phyloP scores from a whole-genome alignment of 2,329 filamentous ascomycete genomes.

The Pyricularia pennisetigena region DNA sequence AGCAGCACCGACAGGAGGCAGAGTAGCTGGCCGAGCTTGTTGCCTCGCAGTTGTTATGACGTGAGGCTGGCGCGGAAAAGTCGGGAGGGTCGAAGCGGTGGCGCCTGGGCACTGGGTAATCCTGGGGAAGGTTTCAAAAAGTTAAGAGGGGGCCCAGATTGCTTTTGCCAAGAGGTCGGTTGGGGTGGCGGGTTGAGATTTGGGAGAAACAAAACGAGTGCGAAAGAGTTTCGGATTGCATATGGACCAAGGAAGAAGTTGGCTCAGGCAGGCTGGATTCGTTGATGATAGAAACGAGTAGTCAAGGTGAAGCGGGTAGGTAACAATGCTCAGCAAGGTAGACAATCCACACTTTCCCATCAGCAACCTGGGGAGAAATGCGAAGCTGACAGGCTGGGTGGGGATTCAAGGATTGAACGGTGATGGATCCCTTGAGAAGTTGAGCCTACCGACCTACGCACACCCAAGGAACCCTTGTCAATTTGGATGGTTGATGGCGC shows the following conservation, averaged over 20 bases:
- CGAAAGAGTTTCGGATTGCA: background rate
- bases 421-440: background rate
- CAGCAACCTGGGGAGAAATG: background rate
- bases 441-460: background rate
- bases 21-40: background rate
- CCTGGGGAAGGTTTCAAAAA: background rate
- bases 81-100: background rate
- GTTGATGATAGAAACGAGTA: background rate
- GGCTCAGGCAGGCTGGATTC: background rate
- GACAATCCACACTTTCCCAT: background rate
- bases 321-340: background rate
- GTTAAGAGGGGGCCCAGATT: background rate
- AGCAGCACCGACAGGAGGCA: background rate
- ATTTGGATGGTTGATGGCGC: background rate
- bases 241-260: background rate
- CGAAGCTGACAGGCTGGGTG: background rate
- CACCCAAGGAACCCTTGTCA: background rate
- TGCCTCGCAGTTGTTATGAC: background rate
- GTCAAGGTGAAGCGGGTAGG: background rate
- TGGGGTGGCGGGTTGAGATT: background rate
- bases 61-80: background rate
- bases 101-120: background rate
- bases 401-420: background rate
- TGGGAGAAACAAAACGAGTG: background rate
- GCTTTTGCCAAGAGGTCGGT: background rate